Conservation (phyloP, 2,329 filamentous ascomycete genomes). For the Trichoderma arundinaceum region DNA sequence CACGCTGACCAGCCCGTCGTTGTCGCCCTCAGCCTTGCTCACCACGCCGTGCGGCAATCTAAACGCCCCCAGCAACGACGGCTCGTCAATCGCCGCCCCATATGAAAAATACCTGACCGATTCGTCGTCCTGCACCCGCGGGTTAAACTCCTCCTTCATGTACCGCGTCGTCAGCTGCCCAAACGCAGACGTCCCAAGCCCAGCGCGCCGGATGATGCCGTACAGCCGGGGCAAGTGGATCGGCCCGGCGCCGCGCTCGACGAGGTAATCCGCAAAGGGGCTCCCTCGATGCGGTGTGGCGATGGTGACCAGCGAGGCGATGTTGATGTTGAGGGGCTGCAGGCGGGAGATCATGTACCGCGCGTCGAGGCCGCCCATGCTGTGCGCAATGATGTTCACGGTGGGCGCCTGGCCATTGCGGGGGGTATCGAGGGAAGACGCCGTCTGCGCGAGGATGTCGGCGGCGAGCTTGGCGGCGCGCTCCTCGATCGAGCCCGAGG, state of each 20-base stretch:
- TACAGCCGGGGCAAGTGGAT: conserved; percentile 61
- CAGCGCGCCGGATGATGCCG: conserved; percentile 54
- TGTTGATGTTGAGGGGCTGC: conserved; percentile 52
- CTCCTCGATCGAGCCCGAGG: conserved; percentile 64
- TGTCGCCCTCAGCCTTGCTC: conserved; percentile 59
- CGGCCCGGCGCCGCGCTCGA: conserved; percentile 51
- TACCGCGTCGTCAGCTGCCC: conserved; percentile 64
- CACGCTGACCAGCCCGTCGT: conserved; percentile 72
- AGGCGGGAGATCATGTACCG: conserved; percentile 68
- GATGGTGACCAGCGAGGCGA: conserved; percentile 60
- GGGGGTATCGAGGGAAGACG: conserved; percentile 35
- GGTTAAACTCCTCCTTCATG: conserved; percentile 65
- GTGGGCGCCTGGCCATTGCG: conserved; percentile 47
- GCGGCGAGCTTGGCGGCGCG: conserved; percentile 62
- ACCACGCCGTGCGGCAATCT: conserved; percentile 59
- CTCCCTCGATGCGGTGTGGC: conserved; percentile 62
- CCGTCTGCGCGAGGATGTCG: conserved; percentile 55
- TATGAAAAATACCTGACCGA: conserved; percentile 67
- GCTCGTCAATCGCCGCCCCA: conserved; percentile 55
- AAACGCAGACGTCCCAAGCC: conserved; percentile 65
- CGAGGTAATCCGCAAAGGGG: conserved; percentile 60
- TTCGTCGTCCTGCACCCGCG: conserved; percentile 58
- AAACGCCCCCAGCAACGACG: conserved; percentile 69
- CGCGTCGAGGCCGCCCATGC: conserved; percentile 69
- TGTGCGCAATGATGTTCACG: conserved; percentile 79